Evolutionary conservation across 257 asterid genomes (phyloP), one percentile per base, ranked within the genome.

Genomic region (Nicotiana obtusifolia): DNA sequence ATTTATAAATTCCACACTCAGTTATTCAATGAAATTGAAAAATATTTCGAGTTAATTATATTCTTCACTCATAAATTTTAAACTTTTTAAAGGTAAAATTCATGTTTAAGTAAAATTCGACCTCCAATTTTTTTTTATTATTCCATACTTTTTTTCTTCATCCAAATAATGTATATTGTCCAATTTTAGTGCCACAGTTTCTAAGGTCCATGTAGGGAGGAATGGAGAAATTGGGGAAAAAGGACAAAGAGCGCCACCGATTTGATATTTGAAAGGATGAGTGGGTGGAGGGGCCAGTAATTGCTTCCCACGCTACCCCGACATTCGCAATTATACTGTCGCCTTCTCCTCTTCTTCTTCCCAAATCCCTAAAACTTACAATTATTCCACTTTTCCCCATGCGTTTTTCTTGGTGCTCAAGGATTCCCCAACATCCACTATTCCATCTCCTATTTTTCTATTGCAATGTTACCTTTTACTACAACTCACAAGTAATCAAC

Each of bases 221-320:
- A n/a, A n/a, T n/a, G n/a, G n/a, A n/a, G n/a, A 30, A 52, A 52
- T 52, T 52, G 16, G 57, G 19, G 19, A 19, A 13, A 52, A 52
- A 41, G 57, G 57, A 52, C 57, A 4, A 52, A 52, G 19, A 15
- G 57, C 16, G 57, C 5, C 80, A 75, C 24, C 79, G 79, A 75
- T 49, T 75, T 49, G 60, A 35, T 35, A 35, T 35, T 19, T 3
- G 26, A 56, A 61, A 54, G 60, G 60, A 16, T 5, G 78, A 31
- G 80, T 2, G 80, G 19, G 26, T 76, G 20, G 66, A 0, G 82
- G 52, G 16, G 60, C 84, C 87, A 83, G 82, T 81, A 28, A 85
- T 85, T 87, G 85, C 83, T 66, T 64, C 86, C 87, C 90, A 87
- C 88, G 90, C 90, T 84, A 64, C 71, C 60, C 86, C 86, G 88